Evolutionary conservation across 768 basidiomycete species (phyloP), one percentile per base, ranked within the genome.

Genomic region (Thelephora aurantiotincta): DNA sequence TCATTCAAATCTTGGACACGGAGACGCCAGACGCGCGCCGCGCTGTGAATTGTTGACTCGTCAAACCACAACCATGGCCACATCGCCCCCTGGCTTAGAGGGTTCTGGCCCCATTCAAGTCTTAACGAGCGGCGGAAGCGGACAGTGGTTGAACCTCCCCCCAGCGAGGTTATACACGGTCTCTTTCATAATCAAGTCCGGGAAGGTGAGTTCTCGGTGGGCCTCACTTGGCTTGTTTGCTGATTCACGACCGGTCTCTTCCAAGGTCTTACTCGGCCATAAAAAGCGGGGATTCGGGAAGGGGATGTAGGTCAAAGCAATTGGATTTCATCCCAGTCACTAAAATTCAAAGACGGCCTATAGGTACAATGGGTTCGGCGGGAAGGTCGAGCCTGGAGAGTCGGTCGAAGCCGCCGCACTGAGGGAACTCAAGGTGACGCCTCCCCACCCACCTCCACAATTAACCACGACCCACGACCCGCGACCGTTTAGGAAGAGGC

Each of bases 301-400:
- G 34, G 69, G 73, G 51, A 67, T 75, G 83, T 83, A 53, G 48
- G 73, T 52, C 34, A 4, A 43, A 57, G 11, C 14, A 14, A 13
- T 36, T 33, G 14, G 22, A 48, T 22, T 33, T 7, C 9, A 12
- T 33, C 49, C 37, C 6, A 18, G 1, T 11, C 22, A 12, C 22
- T 2, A 16, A 11, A 35, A 26, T 38, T n/a, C 1, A 38, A 37
- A 44, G 30, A 33, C 30, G 41, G 30, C 33, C 37, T 52, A 18
- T 13, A 90, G 89, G 56, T 90, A 75, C 57, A 92, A 92, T 52
- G 90, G 90, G 3, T 93, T 91, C 54, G 88, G 87, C 14, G 90
- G 90, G 9, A 94, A 94, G 62, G 78, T 87, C 7, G 87, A 92
- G 49, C 62, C 70, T 2, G 75, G 73, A 3, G 90, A 94, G 61